These are phyloP conservation scores for Phylloporus scabripes DNA, from an alignment of 768 basidiomycete genomes.

Conservation along the genomic window DNA sequence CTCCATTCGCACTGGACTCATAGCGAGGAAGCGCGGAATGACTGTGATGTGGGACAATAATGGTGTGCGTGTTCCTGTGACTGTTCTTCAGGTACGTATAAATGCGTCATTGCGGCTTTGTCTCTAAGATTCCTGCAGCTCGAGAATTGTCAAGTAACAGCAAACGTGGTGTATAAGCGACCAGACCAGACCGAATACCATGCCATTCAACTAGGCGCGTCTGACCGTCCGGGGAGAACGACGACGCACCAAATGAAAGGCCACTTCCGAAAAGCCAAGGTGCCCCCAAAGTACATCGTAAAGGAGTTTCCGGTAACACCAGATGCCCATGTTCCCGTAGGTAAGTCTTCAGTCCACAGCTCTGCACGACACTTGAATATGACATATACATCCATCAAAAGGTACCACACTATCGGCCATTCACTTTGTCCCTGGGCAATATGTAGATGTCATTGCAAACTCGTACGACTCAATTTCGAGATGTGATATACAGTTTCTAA, in stretches of 20 bases:
- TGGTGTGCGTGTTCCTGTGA: constrained; percentile 84
- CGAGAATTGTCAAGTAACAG: constrained; percentile 87
- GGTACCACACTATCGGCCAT: constrained; percentile 86
- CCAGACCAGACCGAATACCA: constrained; percentile 71
- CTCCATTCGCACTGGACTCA: constrained; percentile 84
- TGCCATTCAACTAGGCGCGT: constrained; percentile 90
- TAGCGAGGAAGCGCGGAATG: constrained; percentile 97
- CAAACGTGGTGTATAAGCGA: constrained; percentile 61
- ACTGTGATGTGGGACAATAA: constrained; percentile 88
- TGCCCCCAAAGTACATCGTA: constrained; percentile 76
- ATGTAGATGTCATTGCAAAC: constrained; percentile 84
- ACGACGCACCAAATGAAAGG: constrained; percentile 79
- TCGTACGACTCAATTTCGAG: constrained; percentile 51
- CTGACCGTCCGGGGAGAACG: constrained; percentile 65
- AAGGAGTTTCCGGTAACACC: constrained; percentile 85
- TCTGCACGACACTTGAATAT: not conserved
- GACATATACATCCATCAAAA: constrained; percentile 23
- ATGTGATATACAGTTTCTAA: constrained; percentile 5
- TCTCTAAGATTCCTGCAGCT: constrained; percentile 40
- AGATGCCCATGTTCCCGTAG: constrained; percentile 87
- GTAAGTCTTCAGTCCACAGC: constrained; percentile 39
- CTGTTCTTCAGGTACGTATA: constrained; percentile 81
- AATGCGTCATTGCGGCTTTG: constrained; percentile 4
- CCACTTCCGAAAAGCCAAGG: constrained; percentile 80
- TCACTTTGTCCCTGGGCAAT: constrained; percentile 97